A percentile compares a stretch with the other conserved stretches of the same genome.
Conservation (phyloP, 495 filamentous ascomycete species). For the Cladorrhinum samala region DNA sequence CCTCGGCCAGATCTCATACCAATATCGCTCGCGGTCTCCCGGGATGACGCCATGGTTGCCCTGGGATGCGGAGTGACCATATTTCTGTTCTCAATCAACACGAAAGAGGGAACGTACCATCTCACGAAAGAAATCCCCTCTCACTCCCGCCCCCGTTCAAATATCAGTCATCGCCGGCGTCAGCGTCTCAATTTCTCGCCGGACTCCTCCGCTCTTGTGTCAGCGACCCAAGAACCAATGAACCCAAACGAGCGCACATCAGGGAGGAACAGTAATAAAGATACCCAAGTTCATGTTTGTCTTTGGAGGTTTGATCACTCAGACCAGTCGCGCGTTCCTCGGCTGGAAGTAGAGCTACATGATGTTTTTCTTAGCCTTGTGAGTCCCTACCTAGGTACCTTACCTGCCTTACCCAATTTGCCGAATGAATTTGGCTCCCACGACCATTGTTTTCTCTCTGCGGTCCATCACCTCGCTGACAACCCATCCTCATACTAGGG, state of each 20-base stretch:
- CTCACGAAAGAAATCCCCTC: not conserved
- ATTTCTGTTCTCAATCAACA: not conserved
- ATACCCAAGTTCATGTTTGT: not conserved
- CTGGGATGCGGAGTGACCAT: not conserved
- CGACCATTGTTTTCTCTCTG: no score
- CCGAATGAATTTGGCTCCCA: no score
- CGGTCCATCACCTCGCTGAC: no score
- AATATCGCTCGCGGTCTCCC: constrained; percentile 4
- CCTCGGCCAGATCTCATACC: not conserved
- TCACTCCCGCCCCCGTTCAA: not conserved
- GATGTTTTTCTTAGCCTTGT: not conserved
- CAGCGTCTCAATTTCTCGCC: not conserved
- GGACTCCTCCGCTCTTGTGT: not conserved
- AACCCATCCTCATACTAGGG: not conserved
- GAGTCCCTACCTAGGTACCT: not conserved
- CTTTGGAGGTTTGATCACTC: not conserved
- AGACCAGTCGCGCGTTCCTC: not conserved
- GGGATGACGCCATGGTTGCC: constrained; percentile 7
- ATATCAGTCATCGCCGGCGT: not conserved
- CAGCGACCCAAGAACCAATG: not conserved
- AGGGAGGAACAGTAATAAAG: not conserved
- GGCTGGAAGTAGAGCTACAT: not conserved
- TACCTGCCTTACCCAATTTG: not conserved
- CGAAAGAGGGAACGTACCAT: not conserved
- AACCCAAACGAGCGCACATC: not conserved